Base-by-base conservation (phyloP, 2,329 filamentous ascomycete species). In the Botrytis elliptica region DNA sequence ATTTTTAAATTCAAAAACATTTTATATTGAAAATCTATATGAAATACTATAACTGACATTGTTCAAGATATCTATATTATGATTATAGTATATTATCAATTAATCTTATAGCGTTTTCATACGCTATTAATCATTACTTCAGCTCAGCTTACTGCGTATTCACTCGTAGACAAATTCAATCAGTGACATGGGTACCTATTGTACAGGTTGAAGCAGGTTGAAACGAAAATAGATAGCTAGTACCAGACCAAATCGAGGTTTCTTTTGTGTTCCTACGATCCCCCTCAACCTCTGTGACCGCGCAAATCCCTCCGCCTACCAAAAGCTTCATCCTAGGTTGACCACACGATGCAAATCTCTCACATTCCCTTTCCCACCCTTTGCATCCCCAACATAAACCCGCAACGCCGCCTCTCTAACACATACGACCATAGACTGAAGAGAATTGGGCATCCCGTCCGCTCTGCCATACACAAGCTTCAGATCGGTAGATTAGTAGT, bases 381-480 rank as follows among this genome's bases (percentile, higher is more conserved):
- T 1, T 1, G 0, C 4, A 6, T 9, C 4, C 3, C 49, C 49
- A 0, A 52, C 14, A 52, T 52, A 12, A n/a, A 0, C 10, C 4
- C 49, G 0, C 22, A 22, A 4, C 20, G 1, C 7, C 8, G 0
- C 1, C 0, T 1, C 0, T 0, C 22, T 0, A 6, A 1, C 3
- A 52, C 22, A 52, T 52, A 52, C 46, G 46, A 52, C 46, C 33
- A 33, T 33, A 33, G 33, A 33, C 33, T 33, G 33, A 33, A 33
- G 33, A 33, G 33, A 33, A 33, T 52, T 52, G 49, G 49, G 49
- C 49, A 52, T 52, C 49, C 49, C 49, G 49, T 52, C 22, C 49
- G 49, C 49, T 52, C 49, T 52, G 22, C 49, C 49, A 52, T 52
- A n/a, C 49, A 52, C 49, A 52, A 52, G 49, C 49, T 52, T 52